These are phyloP conservation scores for Ananas comosus DNA, from an alignment of 176 grass and related monocot genomes.

Conservation along the genomic window DNA sequence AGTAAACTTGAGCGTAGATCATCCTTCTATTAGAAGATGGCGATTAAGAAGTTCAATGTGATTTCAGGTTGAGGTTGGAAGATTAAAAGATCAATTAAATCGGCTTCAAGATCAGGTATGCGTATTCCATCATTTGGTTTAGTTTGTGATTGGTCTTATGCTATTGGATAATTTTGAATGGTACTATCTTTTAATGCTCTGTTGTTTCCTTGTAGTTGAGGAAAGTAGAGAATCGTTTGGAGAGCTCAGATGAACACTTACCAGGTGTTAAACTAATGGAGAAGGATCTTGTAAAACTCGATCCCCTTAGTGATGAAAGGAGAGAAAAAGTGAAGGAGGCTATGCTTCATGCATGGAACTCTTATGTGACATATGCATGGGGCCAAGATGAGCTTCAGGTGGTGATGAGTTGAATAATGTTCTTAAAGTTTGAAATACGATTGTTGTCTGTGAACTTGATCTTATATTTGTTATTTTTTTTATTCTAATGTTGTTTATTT, in stretches of 20 bases:
- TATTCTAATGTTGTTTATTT: constrained; percentile 7
- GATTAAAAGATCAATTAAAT: constrained; percentile 50
- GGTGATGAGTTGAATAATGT: constrained; percentile 11
- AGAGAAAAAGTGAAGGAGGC: constrained; percentile 93
- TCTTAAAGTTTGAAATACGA: background rate
- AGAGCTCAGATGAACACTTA: constrained; percentile 31
- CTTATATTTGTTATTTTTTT: no score
- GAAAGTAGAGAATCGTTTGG: constrained; percentile 34
- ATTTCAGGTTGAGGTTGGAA: constrained; percentile 61
- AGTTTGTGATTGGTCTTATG: background rate
- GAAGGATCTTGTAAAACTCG: constrained; percentile 48
- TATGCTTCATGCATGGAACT: constrained; percentile 95
- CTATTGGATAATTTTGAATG: background rate
- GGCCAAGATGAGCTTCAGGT: constrained; percentile 99
- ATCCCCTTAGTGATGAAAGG: constrained; percentile 61
- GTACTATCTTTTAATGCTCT: constrained; percentile 1
- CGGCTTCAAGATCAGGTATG: constrained; percentile 82
- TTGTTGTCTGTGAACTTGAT: no score
- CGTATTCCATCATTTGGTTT: background rate
- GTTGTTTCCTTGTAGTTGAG: constrained; percentile 53
- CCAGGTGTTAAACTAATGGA: constrained; percentile 15
- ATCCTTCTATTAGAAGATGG: background rate
- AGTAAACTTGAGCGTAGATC: background rate
- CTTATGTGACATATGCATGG: constrained; percentile 91
- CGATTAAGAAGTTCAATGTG: constrained; percentile 18